Conservation (phyloP, 2,329 filamentous ascomycete species). For the Penicillium polonicum region DNA sequence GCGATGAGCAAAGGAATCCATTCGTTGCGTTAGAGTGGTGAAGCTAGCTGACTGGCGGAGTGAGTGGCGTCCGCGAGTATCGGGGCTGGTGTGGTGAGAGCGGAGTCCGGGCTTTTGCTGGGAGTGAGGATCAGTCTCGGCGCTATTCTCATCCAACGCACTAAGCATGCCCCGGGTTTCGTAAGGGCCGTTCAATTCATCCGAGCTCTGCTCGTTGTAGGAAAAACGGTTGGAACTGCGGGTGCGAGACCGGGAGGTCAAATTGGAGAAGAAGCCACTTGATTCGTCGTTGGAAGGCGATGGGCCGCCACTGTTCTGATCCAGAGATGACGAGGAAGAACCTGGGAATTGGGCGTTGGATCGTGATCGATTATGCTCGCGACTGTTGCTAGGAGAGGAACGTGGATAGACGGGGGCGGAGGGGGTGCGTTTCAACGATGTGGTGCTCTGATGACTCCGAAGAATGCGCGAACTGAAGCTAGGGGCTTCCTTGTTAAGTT, state of each 20-base stretch:
- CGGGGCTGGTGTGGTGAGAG: slow-evolving; percentile 54
- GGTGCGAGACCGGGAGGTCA: slow-evolving; percentile 34
- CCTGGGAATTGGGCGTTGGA: slow-evolving; percentile 44
- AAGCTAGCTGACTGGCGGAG: slow-evolving; percentile 68
- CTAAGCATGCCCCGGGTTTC: slow-evolving; percentile 47
- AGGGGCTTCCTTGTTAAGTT: slow-evolving; percentile 48
- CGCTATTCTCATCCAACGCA: slow-evolving; percentile 43
- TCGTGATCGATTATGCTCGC: slow-evolving; percentile 46
- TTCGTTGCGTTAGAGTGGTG: slow-evolving; percentile 51
- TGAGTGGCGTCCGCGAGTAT: slow-evolving; percentile 55
- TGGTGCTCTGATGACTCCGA: slow-evolving; percentile 45
- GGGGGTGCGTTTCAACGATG: slow-evolving; percentile 48
- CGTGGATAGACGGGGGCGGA: slow-evolving; percentile 48
- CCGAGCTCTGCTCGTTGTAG: slow-evolving; percentile 41
- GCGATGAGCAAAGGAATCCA: slow-evolving; percentile 50
- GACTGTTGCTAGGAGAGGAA: slow-evolving; percentile 39
- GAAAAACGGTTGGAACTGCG: slow-evolving; percentile 37
- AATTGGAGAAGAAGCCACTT: slow-evolving; percentile 27
- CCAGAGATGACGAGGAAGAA: slow-evolving; percentile 50
- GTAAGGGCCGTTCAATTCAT: slow-evolving; percentile 48
- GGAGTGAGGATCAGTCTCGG: slow-evolving; percentile 32
- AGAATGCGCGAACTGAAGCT: slow-evolving; percentile 43
- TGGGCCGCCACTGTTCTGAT: slow-evolving; percentile 42
- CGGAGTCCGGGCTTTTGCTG: slow-evolving; percentile 44
- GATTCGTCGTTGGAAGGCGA: slow-evolving; percentile 42